These are phyloP conservation scores for Taiwanofungus camphoratus DNA, from an alignment of 1,284 basidiomycete species.

Conservation along the genomic window DNA sequence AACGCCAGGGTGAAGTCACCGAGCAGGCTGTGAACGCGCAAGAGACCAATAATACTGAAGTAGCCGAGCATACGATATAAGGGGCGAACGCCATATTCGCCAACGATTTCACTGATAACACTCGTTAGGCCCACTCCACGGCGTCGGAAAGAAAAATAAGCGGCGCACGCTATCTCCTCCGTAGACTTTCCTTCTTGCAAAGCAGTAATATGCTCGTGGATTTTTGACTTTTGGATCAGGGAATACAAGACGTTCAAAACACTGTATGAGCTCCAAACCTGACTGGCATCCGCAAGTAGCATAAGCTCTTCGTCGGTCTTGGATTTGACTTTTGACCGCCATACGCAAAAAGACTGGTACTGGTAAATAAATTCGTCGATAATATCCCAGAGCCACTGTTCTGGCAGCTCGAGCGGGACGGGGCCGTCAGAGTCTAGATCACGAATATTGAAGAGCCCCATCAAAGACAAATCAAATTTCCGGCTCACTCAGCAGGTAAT, in stretches of 20 bases:
- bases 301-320: conserved; percentile 89
- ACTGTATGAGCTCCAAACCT: conserved; percentile 96
- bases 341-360: conserved; percentile 93
- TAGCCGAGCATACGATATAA: conserved; percentile 97
- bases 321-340: conserved; percentile 78
- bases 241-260: conserved; percentile 98
- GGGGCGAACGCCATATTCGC: conserved; percentile 87
- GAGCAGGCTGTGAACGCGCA: conserved; percentile 92
- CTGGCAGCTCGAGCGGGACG: conserved; percentile 86
- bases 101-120: conserved; percentile 68
- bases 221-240: conserved; percentile 93
- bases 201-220: conserved; percentile 90
- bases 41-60: conserved; percentile 92
- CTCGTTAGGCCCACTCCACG: conserved; percentile 1
- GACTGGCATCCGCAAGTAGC: conserved; percentile 75
- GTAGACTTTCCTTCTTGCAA: conserved; percentile 73
- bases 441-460: not conserved
- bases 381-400: conserved; percentile 99
- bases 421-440: conserved; percentile 85
- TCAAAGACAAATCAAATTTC: conserved; percentile 7
- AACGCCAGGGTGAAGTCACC: conserved; percentile 95
- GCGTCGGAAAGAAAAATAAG: not conserved
- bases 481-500: conserved; percentile 77
- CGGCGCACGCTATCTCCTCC: conserved; percentile 76
- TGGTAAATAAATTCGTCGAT: conserved; percentile 99